Percentiles rank a stretch among this genome's conserved stretches.
Conservation (phyloP, 768 basidiomycete species). For the Amanita brunnescens region DNA sequence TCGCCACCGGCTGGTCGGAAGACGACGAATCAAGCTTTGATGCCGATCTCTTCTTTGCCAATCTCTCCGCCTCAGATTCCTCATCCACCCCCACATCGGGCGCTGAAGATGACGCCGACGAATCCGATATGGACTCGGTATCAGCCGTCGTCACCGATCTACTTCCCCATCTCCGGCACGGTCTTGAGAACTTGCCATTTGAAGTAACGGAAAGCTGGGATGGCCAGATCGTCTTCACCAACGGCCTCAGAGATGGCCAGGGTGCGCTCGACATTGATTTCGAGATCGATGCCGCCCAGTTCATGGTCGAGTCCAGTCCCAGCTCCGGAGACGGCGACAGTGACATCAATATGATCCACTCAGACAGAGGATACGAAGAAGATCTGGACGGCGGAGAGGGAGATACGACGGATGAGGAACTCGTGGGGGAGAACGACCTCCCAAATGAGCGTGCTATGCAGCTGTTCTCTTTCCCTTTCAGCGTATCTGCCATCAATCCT, state of each 20-base stretch:
- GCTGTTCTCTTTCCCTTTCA: conserved; percentile 57
- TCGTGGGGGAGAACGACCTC: conserved; percentile 65
- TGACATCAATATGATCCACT: conserved; percentile 40
- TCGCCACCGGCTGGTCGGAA: conserved; percentile 72
- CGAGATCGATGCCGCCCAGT: conserved; percentile 49
- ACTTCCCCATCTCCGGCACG: conserved; percentile 21
- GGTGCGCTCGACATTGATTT: conserved; percentile 64
- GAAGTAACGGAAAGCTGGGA: conserved; percentile 70
- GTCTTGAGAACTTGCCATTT: conserved; percentile 39
- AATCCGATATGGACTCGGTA: conserved; percentile 32
- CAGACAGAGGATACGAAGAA: conserved; percentile 37
- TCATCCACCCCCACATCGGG: conserved; percentile 19
- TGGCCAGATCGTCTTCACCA: conserved; percentile 66
- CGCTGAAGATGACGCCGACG: conserved; percentile 27
- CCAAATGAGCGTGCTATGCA: conserved; percentile 72
- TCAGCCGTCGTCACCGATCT: conserved; percentile 22
- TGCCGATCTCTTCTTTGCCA: conserved; percentile 78
- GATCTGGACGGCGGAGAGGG: conserved; percentile 50
- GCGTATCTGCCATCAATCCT: conserved; percentile 62
- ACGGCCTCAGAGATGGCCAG: conserved; percentile 46
- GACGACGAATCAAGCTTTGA: conserved; percentile 75
- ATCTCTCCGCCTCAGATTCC: conserved; percentile 51
- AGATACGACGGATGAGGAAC: conserved; percentile 78
- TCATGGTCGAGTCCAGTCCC: conserved; percentile 40
- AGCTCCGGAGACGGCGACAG: conserved; percentile 34